Evolutionary conservation across 1,139 yeast genomes (phyloP).

Genomic region (Sugiyamaella sp.): DNA sequence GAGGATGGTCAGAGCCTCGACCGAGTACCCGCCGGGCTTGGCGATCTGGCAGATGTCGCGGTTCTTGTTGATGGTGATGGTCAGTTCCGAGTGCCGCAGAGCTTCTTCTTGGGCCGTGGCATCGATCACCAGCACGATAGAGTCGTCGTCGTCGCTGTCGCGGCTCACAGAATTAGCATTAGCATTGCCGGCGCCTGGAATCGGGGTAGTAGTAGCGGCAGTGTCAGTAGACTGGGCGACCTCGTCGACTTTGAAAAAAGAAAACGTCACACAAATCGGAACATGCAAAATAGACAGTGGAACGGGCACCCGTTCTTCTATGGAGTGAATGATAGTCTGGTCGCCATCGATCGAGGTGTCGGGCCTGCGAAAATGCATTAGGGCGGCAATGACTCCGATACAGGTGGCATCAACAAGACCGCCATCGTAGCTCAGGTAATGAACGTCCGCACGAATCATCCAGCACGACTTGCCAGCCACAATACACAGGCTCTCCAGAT

Average conservation of each 20-base stretch:
- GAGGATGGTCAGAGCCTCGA: conserved; percentile 71
- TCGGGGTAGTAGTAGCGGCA: background rate
- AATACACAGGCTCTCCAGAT: conserved; percentile 86
- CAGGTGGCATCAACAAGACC: conserved; percentile 90
- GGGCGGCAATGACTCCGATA: conserved; percentile 84
- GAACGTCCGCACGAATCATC: conserved; percentile 87
- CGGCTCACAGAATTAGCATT: conserved; percentile 22
- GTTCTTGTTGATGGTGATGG: conserved; percentile 85
- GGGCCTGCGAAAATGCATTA: conserved; percentile 81
- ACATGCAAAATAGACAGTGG: conserved; percentile 83
- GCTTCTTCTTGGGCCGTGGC: conserved; percentile 78
- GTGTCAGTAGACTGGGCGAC: conserved; percentile 4
- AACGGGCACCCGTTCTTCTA: conserved; percentile 83
- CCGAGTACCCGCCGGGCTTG: conserved; percentile 88
- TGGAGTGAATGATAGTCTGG: conserved; percentile 67
- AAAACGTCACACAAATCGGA: conserved; percentile 89
- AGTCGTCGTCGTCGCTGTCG: conserved; percentile 38
- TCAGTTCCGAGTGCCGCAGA: conserved; percentile 75
- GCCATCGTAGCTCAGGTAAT: conserved; percentile 87
- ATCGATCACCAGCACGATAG: conserved; percentile 62
- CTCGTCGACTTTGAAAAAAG: conserved; percentile 59
- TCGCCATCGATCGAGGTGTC: conserved; percentile 78
- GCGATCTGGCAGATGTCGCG: conserved; percentile 87
- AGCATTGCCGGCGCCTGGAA: background rate
- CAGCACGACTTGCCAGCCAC: conserved; percentile 91